phyloP scores from a whole-genome alignment of 1,139 yeast genomes.

The Candida sanyaensis region DNA sequence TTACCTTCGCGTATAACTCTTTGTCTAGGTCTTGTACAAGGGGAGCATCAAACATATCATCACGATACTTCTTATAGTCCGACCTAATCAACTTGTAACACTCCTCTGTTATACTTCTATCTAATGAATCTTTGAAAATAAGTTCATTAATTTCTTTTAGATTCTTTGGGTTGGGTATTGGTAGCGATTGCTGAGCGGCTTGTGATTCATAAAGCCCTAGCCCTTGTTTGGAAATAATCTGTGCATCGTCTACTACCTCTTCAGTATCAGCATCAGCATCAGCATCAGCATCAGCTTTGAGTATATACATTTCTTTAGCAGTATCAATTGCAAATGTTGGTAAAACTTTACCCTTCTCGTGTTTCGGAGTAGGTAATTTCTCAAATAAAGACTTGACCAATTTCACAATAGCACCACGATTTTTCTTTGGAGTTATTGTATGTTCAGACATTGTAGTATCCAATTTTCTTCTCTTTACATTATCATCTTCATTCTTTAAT shows the following conservation, averaged over 20 bases:
- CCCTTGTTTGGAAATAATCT: too few species aligned
- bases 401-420: slow-evolving; percentile 13
- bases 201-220: slow-evolving; percentile 35
- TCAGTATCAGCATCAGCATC: too few species aligned
- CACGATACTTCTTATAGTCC: slow-evolving; percentile 43
- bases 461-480: slow-evolving; percentile 14
- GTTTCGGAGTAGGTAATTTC: slow-evolving; percentile 32
- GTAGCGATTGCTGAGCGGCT: slow-evolving; percentile 51
- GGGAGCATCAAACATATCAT: slow-evolving; percentile 21
- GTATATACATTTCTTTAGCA: slow-evolving; percentile 14
- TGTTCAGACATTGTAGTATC: slow-evolving; percentile 10
- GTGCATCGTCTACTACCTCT: slow-evolving; percentile 24
- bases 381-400: slow-evolving; percentile 20
- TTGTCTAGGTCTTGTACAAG: slow-evolving; percentile 45
- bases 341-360: slow-evolving; percentile 23
- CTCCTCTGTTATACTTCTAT: slow-evolving; percentile 34
- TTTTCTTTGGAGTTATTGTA: slow-evolving; percentile 17
- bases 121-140: slow-evolving; percentile 15
- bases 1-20: slow-evolving; percentile 26
- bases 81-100: slow-evolving; percentile 43
- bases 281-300: not conserved
- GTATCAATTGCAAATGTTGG: slow-evolving; percentile 28
- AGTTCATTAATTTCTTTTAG: slow-evolving; percentile 8
- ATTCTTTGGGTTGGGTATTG: slow-evolving; percentile 43
- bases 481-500: slow-evolving; percentile 17